phyloP scores from a whole-genome alignment of 2,329 filamentous ascomycete species.

The Botrytis tulipae region DNA sequence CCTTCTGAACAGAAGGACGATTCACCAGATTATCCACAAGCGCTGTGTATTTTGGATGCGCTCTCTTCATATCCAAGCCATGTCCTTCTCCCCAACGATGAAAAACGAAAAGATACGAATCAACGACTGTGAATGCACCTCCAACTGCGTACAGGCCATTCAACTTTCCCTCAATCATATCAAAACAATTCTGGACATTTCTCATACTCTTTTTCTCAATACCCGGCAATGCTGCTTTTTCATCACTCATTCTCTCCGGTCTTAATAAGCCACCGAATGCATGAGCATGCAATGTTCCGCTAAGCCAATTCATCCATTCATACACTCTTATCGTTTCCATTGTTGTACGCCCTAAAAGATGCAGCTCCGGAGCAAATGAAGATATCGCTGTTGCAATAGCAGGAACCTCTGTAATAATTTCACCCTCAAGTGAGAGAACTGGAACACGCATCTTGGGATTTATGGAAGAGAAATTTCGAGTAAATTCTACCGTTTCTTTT shows the following conservation, averaged over 20 bases:
- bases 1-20: not conserved
- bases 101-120: slow-evolving; percentile 40
- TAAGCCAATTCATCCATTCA: slow-evolving; percentile 42
- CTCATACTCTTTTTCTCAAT: slow-evolving; percentile 31
- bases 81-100: slow-evolving; percentile 37
- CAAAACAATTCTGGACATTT: slow-evolving; percentile 33
- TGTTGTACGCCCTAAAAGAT: slow-evolving; percentile 36
- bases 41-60: slow-evolving; percentile 26
- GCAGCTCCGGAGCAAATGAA: slow-evolving; percentile 35
- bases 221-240: slow-evolving; percentile 25
- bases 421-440: slow-evolving; percentile 34
- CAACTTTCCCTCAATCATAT: slow-evolving; percentile 34
- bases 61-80: slow-evolving; percentile 29
- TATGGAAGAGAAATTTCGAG: slow-evolving; percentile 22
- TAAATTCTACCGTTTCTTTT: slow-evolving; percentile 24
- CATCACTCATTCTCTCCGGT: slow-evolving; percentile 33
- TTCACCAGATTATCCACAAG: slow-evolving; percentile 26
- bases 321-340: slow-evolving; percentile 38
- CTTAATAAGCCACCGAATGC: slow-evolving; percentile 35
- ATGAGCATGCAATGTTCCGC: slow-evolving; percentile 38
- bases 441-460: slow-evolving; percentile 41
- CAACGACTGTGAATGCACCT: slow-evolving; percentile 39
- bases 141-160: slow-evolving; percentile 34
- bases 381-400: slow-evolving; percentile 36
- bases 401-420: slow-evolving; percentile 40